phyloP scores from a whole-genome alignment of 306 rosid genomes.

The Quercus rubra region DNA sequence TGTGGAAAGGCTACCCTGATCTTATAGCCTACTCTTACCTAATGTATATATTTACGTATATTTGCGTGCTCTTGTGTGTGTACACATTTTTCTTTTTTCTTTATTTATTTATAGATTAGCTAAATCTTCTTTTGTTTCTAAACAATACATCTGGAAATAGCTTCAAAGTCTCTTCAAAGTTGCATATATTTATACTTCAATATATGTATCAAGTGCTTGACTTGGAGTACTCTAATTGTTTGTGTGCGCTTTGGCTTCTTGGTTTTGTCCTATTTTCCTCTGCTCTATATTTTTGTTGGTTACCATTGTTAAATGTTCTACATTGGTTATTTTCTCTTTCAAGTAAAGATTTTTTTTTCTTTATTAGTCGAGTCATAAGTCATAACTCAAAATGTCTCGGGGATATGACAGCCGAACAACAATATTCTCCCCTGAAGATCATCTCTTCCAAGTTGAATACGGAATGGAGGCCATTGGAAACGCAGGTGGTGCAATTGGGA shows the following conservation, averaged over 20 bases:
- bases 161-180: background rate
- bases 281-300: background rate
- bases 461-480: constrained; percentile 46
- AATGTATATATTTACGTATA: too few species aligned
- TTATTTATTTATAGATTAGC: background rate
- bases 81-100: too few species aligned
- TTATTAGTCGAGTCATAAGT: background rate
- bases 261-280: background rate
- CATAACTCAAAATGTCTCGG: constrained; percentile 29
- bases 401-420: constrained; percentile 43
- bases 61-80: too few species aligned
- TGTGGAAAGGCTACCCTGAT: too few species aligned
- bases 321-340: background rate
- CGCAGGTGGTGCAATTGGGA: constrained; percentile 39
- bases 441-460: constrained; percentile 43
- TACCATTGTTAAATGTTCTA: background rate
- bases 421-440: constrained; percentile 45
- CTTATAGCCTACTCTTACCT: too few species aligned
- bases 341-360: background rate
- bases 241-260: background rate
- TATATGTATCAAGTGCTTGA: background rate
- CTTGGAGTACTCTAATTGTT: background rate
- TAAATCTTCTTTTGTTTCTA: background rate
- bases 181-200: background rate
- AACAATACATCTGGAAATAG: background rate